Evolutionary conservation across 192 early-diverging fungal genomes (phyloP), one percentile per base, ranked within the genome.

Genomic region (Coemansia sp.): DNA sequence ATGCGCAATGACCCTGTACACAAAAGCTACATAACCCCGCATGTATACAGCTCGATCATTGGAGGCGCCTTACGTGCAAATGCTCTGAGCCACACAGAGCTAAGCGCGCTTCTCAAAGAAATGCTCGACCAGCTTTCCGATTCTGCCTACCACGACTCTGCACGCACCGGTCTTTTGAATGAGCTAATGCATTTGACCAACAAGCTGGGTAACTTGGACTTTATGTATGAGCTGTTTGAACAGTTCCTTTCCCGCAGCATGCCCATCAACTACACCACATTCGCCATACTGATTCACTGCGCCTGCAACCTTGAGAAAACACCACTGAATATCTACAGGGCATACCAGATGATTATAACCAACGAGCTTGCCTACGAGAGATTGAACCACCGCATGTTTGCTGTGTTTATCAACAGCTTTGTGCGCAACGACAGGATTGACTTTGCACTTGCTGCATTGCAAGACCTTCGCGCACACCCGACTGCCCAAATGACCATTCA

Each of bases 361-460:
- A 46, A 41, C 38, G 15, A 32, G 3, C 22, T 22, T n/a, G 23
- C 49, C 3, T 45, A 35, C 0, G 39, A 13, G 9, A 18, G 28
- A 35, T 50, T 73, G 64, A 66, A 36, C 18, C 25, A 27, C 7
- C 70, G 51, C n/a, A 28, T 63, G 1, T 74, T 67, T 44, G 64
- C 53, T 17, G 50, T 50, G 25, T 74, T 74, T n/a, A 61, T 65
- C 20, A 46, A 49, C 43, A 33, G 38, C 36, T 74, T 74, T 63
- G 55, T 74, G 15, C 51, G 55, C 7, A 26, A 26, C 8, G 33
- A 35, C 1, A 41, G 51, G 20, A 5, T 53, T n/a, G 64, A 65
- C 51, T 55, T 55, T 18, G 71, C 71, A 13, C 20, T 54, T 5
- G 19, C 19, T 15, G 59, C 25, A n/a, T 14, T 63, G 41, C 22